A percentile compares a stretch with the other conserved stretches of the same genome.
Conservation (phyloP, 345 rosid species). For the Populus davidiana region DNA sequence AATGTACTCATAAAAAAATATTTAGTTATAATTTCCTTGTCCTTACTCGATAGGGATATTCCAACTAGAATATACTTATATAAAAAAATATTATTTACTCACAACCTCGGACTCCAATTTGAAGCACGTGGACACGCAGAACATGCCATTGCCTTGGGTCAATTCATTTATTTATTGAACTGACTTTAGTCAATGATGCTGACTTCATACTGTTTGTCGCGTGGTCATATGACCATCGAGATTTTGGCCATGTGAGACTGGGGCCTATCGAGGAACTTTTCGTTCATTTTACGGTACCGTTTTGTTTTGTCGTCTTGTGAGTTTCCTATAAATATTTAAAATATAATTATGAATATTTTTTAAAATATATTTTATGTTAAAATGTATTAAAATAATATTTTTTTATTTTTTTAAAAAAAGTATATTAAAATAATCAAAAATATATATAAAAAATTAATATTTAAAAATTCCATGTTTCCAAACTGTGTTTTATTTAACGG, state of each 20-base stretch:
- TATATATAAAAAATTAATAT: too few species aligned
- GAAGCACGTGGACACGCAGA: not conserved
- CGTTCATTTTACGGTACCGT: not conserved
- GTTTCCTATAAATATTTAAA: not conserved
- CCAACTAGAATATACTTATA: too few species aligned
- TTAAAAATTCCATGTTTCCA: too few species aligned
- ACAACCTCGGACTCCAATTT: not conserved
- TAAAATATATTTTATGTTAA: too few species aligned
- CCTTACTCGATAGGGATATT: too few species aligned
- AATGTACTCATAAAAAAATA: too few species aligned
- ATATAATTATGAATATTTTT: too few species aligned
- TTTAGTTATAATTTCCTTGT: too few species aligned
- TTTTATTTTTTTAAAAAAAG: too few species aligned
- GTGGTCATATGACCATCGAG: not conserved
- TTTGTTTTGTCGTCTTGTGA: not conserved
- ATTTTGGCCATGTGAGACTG: not conserved
- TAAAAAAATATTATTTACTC: too few species aligned
- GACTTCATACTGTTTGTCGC: not conserved
- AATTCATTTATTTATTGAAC: not conserved
- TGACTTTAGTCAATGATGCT: not conserved
- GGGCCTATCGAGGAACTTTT: not conserved
- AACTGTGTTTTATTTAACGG: accelerated
- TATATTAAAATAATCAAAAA: too few species aligned
- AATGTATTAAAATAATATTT: too few species aligned
- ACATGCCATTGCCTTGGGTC: not conserved